Conservation (phyloP, 2,329 filamentous ascomycete genomes). For the Elsinoe perseae region DNA sequence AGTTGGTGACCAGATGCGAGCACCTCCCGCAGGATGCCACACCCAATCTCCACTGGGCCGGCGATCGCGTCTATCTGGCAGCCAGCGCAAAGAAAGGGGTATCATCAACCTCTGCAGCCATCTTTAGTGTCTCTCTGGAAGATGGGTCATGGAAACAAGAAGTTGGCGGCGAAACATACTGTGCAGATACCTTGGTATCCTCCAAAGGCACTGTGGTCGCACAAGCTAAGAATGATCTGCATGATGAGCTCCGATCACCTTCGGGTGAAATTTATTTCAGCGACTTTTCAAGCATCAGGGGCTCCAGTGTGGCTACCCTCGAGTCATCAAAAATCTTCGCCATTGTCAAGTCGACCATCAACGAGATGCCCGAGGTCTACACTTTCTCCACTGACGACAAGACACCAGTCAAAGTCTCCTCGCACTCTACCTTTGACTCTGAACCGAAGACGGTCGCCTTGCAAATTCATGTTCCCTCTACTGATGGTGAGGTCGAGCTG, state of each 20-base stretch:
- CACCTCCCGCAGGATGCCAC: neutral
- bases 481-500: conserved; percentile 26
- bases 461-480: conserved; percentile 24
- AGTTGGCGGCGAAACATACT: conserved; percentile 20
- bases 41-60: conserved; percentile 18
- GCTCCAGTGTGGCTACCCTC: conserved; percentile 4
- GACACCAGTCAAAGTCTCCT: conserved; percentile 19
- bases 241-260: conserved; percentile 21
- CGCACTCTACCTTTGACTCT: conserved; percentile 23
- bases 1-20: neutral
- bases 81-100: conserved; percentile 9
- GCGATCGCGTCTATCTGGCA: conserved; percentile 20
- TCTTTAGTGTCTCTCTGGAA: conserved; percentile 4
- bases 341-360: conserved; percentile 25
- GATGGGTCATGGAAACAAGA: conserved; percentile 16
- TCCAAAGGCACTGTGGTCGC: conserved; percentile 20
- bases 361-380: conserved; percentile 28
- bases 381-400: conserved; percentile 22
- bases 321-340: conserved; percentile 22
- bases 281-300: neutral
- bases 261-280: conserved; percentile 19
- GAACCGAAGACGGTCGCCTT: conserved; percentile 22
- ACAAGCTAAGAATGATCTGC: conserved; percentile 21
- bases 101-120: neutral
- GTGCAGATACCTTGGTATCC: conserved; percentile 18